Conservation (phyloP, 2,329 filamentous ascomycete genomes). For the Juglanconis sp. region DNA sequence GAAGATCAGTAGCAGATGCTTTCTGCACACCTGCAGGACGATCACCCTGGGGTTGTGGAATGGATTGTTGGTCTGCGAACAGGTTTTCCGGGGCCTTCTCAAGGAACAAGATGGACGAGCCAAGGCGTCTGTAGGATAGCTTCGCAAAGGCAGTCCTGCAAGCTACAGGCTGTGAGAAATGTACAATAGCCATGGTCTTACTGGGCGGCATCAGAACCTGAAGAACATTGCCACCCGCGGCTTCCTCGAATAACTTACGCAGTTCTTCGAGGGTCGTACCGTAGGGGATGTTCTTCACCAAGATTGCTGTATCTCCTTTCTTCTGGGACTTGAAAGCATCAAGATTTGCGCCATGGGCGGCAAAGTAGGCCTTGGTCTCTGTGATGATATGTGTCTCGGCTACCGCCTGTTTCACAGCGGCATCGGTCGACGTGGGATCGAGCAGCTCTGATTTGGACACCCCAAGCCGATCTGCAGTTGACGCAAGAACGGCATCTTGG, state of each 20-base stretch:
- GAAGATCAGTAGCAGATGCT: constrained; percentile 64
- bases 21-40: constrained; percentile 52
- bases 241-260: constrained; percentile 74
- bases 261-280: constrained; percentile 78
- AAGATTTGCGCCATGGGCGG: constrained; percentile 82
- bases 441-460: constrained; percentile 88
- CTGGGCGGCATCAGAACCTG: constrained; percentile 88
- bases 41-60: constrained; percentile 29
- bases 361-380: constrained; percentile 91
- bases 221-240: constrained; percentile 67
- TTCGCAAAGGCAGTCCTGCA: constrained; percentile 80
- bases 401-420: constrained; percentile 92
- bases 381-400: constrained; percentile 95
- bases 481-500: constrained; percentile 89
- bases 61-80: constrained; percentile 47
- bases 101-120: constrained; percentile 85
- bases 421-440: constrained; percentile 92
- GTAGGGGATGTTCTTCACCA: constrained; percentile 93
- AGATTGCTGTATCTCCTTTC: constrained; percentile 79
- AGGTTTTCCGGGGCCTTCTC: constrained; percentile 89
- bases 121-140: constrained; percentile 85
- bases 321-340: constrained; percentile 84
- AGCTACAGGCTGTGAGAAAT: constrained; percentile 76
- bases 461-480: constrained; percentile 80
- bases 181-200: constrained; percentile 89